Evolutionary conservation across 2,329 filamentous ascomycete species (phyloP).

Genomic region (Claviceps quebecensis): DNA sequence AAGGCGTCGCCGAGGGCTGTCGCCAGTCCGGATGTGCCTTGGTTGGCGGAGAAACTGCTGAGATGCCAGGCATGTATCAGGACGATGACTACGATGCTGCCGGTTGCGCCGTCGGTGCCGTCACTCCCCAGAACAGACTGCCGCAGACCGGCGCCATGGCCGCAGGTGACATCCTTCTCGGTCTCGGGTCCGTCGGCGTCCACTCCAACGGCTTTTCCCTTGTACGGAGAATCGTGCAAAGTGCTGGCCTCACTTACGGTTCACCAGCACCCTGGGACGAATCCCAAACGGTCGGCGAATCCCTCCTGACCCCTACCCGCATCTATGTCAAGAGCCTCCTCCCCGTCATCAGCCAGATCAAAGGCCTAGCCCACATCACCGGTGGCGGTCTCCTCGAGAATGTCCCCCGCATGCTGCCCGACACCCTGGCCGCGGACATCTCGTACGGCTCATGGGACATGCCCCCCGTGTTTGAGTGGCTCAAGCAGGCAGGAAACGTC

Average conservation of each 20-base stretch:
- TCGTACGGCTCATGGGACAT: slow-evolving; percentile 64
- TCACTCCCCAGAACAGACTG: slow-evolving; percentile 54
- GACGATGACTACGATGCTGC: slow-evolving; percentile 86
- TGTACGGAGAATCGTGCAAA: slow-evolving; percentile 76
- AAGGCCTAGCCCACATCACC: slow-evolving; percentile 94
- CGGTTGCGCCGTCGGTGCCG: slow-evolving; percentile 77
- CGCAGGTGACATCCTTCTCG: slow-evolving; percentile 72
- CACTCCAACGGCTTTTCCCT: slow-evolving; percentile 98
- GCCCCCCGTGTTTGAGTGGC: slow-evolving; percentile 73
- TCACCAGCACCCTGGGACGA: slow-evolving; percentile 64
- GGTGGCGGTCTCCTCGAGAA: slow-evolving; percentile 89
- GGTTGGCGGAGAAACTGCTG: slow-evolving; percentile 93
- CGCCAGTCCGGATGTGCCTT: slow-evolving; percentile 73
- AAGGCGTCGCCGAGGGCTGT: slow-evolving; percentile 81
- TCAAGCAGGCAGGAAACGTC: slow-evolving; percentile 61
- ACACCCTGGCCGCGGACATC: slow-evolving; percentile 63
- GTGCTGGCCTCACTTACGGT: slow-evolving; percentile 55
- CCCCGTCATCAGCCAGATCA: slow-evolving; percentile 53
- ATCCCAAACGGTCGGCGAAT: slow-evolving; percentile 51
- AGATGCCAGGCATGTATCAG: slow-evolving; percentile 93
- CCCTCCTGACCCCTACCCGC: slow-evolving; percentile 74
- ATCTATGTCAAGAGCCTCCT: slow-evolving; percentile 86
- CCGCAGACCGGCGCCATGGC: slow-evolving; percentile 65
- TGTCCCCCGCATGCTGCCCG: slow-evolving; percentile 82
- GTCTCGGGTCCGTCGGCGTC: slow-evolving; percentile 70